Percentiles rank a stretch among this genome's conserved stretches.
phyloP scores from a whole-genome alignment of 169 alveolate species.

The Cryptosporidium andersoni region DNA sequence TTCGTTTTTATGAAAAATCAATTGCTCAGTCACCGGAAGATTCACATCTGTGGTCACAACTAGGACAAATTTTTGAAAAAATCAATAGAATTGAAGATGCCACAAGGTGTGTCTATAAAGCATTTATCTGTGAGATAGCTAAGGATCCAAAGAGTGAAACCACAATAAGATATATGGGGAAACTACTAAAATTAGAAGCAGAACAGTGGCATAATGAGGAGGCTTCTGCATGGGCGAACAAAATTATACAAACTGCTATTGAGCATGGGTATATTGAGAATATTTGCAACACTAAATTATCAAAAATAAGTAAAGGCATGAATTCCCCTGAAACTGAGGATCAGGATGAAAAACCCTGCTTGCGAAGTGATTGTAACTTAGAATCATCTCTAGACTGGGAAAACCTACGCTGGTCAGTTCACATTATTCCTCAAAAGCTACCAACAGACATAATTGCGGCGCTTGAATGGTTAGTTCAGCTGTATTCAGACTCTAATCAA shows the following conservation, averaged over 20 bases:
- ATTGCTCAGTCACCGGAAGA: conserved; percentile 52
- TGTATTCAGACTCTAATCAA: conserved; percentile 1
- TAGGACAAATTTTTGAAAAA: conserved; percentile 32
- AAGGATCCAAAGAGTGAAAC: conserved; percentile 27
- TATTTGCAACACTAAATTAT: not conserved
- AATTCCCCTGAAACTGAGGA: not conserved
- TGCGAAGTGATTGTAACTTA: conserved; percentile 10
- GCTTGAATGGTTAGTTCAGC: conserved; percentile 38
- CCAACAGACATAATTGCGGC: conserved; percentile 59
- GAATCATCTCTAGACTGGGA: conserved; percentile 34
- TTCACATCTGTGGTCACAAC: conserved; percentile 44
- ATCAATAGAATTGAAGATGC: conserved; percentile 40
- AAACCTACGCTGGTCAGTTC: conserved; percentile 54
- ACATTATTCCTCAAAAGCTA: conserved; percentile 63
- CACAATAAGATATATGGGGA: conserved; percentile 61
- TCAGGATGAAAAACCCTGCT: not conserved
- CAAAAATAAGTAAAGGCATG: not conserved
- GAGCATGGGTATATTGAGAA: conserved; percentile 47
- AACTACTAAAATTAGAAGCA: conserved; percentile 35
- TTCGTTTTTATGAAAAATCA: conserved; percentile 47
- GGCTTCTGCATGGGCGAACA: conserved; percentile 50
- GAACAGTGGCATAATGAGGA: conserved; percentile 64
- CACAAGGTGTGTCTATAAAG: conserved; percentile 44
- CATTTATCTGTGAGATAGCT: conserved; percentile 40
- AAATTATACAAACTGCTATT: conserved; percentile 34